Percentiles rank a stretch among this genome's conserved stretches.
phyloP scores from a whole-genome alignment of 2,329 filamentous ascomycete species.

The Apiospora aurea region DNA sequence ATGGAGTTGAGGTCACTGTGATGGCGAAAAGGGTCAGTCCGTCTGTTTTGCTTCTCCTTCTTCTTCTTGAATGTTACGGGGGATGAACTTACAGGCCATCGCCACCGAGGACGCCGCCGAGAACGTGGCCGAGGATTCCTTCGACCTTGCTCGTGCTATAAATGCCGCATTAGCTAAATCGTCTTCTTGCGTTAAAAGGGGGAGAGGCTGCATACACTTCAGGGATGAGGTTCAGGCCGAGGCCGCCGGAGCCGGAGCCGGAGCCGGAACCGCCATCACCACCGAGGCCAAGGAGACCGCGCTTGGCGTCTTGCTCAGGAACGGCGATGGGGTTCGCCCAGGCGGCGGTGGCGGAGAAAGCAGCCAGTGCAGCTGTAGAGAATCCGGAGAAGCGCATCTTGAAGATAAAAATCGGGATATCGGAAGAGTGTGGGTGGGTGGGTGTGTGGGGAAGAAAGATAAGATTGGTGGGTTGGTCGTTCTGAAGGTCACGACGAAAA shows the following conservation, averaged over 20 bases:
- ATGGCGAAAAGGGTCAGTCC: neutral
- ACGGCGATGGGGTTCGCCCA: constrained; percentile 14
- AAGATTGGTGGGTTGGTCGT: neutral
- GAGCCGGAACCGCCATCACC: neutral
- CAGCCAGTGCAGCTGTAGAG: constrained; percentile 22
- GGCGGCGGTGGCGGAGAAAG: constrained; percentile 22
- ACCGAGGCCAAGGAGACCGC: neutral
- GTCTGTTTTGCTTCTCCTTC: neutral
- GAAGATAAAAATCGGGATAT: neutral
- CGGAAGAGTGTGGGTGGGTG: neutral
- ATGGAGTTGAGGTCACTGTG: neutral
- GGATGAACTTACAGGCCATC: neutral
- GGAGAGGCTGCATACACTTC: neutral
- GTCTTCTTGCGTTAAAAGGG: too few relatives aligned
- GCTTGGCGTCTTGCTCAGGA: constrained; percentile 9
- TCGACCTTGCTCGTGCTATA: neutral
- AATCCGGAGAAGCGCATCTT: constrained; percentile 25
- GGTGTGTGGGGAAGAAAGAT: neutral
- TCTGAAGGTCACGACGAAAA: neutral
- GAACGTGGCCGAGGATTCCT: neutral
- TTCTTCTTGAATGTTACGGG: neutral
- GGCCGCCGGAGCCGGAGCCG: neutral
- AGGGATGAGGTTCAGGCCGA: neutral
- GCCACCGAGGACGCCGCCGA: neutral
- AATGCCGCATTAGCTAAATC: too few relatives aligned